phyloP scores from a whole-genome alignment of 345 rosid species.

The Arabidopsis arenosa region DNA sequence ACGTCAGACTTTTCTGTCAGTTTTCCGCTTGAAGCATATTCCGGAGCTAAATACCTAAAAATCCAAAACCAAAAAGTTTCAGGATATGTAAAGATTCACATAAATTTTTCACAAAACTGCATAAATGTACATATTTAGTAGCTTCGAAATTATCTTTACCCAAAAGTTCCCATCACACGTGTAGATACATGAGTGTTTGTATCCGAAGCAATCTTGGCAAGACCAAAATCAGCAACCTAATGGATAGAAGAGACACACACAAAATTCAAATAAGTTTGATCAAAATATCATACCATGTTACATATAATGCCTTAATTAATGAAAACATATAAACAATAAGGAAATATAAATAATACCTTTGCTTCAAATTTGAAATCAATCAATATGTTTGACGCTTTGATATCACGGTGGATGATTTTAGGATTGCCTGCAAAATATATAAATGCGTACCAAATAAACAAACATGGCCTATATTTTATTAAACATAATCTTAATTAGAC shows the following conservation, averaged over 20 bases:
- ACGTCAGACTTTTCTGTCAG: constrained; percentile 80
- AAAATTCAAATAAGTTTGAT: not conserved
- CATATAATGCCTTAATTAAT: not conserved
- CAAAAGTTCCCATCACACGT: constrained; percentile 87
- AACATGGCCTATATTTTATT: not conserved
- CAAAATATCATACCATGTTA: not conserved
- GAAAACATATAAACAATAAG: not conserved
- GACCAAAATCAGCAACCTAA: constrained; percentile 81
- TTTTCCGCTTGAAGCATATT: constrained; percentile 81
- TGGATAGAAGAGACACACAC: constrained; percentile 17
- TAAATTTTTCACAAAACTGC: not conserved
- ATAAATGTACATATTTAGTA: not conserved
- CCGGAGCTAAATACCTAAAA: constrained; percentile 79
- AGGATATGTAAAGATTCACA: not conserved
- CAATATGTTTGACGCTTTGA: constrained; percentile 86
- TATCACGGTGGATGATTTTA: constrained; percentile 87
- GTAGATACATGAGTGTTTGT: constrained; percentile 88
- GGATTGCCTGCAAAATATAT: constrained; percentile 70
- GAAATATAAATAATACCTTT: constrained; percentile 53
- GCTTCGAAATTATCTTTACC: constrained; percentile 38
- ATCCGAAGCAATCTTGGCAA: constrained; percentile 80
- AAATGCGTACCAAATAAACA: not conserved
- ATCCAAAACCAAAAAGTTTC: not conserved
- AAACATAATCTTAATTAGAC: constrained; percentile 6
- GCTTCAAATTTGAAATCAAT: constrained; percentile 87